phyloP scores from a whole-genome alignment of 768 basidiomycete genomes.

The Boletus coccyginus region DNA sequence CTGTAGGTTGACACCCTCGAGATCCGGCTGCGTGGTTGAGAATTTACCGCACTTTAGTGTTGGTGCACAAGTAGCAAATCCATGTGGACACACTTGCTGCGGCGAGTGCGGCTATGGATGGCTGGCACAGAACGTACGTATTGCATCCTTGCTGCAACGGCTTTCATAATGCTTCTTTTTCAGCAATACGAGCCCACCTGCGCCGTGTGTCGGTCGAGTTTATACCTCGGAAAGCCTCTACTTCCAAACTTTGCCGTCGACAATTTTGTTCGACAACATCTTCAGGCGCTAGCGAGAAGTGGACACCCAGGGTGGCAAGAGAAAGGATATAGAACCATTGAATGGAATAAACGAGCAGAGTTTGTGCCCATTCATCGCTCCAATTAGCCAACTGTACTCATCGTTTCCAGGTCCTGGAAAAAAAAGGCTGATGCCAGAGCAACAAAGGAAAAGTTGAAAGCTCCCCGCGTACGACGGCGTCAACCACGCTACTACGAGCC shows the following conservation, averaged over 20 bases:
- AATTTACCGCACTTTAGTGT: conserved; percentile 41
- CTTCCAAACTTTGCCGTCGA: conserved; percentile 67
- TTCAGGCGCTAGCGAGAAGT: conserved; percentile 44
- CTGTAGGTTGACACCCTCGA: conserved; percentile 44
- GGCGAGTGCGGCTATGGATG: conserved; percentile 65
- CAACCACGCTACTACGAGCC: conserved; percentile 10
- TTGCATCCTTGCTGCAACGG: background rate
- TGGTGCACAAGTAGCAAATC: conserved; percentile 59
- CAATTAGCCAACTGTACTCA: background rate
- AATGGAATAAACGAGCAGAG: conserved; percentile 57
- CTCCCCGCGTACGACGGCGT: conserved; percentile 9
- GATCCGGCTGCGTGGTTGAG: background rate
- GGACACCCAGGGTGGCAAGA: conserved; percentile 53
- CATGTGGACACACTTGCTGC: conserved; percentile 74
- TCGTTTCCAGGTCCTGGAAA: conserved; percentile 31
- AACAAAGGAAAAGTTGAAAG: conserved; percentile 18
- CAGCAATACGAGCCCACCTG: conserved; percentile 49
- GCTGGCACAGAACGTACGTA: conserved; percentile 50
- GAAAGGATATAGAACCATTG: conserved; percentile 43
- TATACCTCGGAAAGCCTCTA: conserved; percentile 44
- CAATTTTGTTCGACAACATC: conserved; percentile 56
- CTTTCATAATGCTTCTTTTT: conserved; percentile 1
- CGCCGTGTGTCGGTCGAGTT: conserved; percentile 54
- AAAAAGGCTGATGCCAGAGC: conserved; percentile 8
- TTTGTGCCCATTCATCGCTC: conserved; percentile 31